Evolutionary conservation across 202 grass and related monocot species (phyloP), one percentile per base, ranked within the genome.

Genomic region (Saccharum hybrid): DNA sequence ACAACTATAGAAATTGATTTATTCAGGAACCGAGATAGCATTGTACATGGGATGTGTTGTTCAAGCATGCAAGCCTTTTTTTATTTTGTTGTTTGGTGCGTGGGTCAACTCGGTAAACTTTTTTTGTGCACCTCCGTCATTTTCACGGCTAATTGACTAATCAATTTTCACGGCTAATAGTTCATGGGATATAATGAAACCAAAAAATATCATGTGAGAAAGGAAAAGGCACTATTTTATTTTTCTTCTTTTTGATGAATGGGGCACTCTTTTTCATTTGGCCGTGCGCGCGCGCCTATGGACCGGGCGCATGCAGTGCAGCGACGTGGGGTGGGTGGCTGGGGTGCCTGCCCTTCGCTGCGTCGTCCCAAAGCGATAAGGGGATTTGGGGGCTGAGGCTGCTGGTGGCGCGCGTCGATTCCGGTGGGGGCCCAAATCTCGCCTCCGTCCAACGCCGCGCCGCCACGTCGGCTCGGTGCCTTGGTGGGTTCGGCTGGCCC

Each of bases 331-430:
- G 14, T 51, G 46, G 16, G 7, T n/a, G n/a, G n/a, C n/a, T n/a
- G n/a, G n/a, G n/a, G n/a, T 40, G 38, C 10, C 45, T 45, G 42
- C 16, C 49, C 49, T 1, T 0, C 13, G 39, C 11, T 7, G 10
- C 8, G 21, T 40, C 79, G 83, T 26, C 26, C 26, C 31, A 33
- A 79, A 64, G 79, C 4, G 88, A 86, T 90, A 83, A 86, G 84
- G 63, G 1, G 16, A 75, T 83, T 56, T 36, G 41, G 75, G 68
- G 6, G 46, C 10, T 70, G 84, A 57, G 80, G 80, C 22, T 10
- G 63, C 16, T 18, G 63, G 63, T 52, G 75, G 21, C 79, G 83
- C 68, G 62, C 63, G 63, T 62, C 75, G 88, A 90, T 90, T 69
- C 74, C 74, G 30, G 41, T 63, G 62, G 74, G 76, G 84, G 75